Percentiles rank a stretch among this genome's conserved stretches.
Evolutionary conservation across 495 filamentous ascomycete genomes (phyloP).

Genomic region (Xylaria scruposa): DNA sequence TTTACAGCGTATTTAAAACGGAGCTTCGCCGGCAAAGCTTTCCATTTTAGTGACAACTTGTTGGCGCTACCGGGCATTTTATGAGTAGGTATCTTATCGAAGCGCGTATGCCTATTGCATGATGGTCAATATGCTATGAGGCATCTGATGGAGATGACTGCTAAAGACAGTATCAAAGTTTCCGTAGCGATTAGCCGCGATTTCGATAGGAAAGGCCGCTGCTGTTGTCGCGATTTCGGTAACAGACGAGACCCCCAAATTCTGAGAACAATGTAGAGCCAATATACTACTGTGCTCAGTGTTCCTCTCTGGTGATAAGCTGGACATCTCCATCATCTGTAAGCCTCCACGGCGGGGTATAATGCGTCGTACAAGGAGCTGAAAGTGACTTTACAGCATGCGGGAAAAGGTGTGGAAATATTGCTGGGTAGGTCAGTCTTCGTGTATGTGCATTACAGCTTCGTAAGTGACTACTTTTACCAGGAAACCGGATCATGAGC

Average conservation of each 20-base stretch:
- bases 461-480: neutral
- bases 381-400: neutral
- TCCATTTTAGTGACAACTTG: too few relatives aligned
- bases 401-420: neutral
- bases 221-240: neutral
- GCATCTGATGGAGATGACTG: neutral
- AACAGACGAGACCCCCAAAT: neutral
- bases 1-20: too few relatives aligned
- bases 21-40: too few relatives aligned
- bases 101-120: neutral
- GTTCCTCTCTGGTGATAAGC: neutral
- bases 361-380: neutral
- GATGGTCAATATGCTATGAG: neutral
- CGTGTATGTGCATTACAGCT: neutral
- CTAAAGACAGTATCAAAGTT: neutral
- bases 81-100: too few relatives aligned
- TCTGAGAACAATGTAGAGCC: neutral
- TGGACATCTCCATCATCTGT: neutral
- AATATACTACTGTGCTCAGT: neutral
- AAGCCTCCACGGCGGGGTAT: neutral
- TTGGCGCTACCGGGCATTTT: too few relatives aligned
- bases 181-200: neutral
- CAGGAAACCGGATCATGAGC: neutral
- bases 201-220: neutral
- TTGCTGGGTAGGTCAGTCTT: slow-evolving; percentile 5